Conservation (phyloP, 2,329 filamentous ascomycete species). For the Orbilia javanica region DNA sequence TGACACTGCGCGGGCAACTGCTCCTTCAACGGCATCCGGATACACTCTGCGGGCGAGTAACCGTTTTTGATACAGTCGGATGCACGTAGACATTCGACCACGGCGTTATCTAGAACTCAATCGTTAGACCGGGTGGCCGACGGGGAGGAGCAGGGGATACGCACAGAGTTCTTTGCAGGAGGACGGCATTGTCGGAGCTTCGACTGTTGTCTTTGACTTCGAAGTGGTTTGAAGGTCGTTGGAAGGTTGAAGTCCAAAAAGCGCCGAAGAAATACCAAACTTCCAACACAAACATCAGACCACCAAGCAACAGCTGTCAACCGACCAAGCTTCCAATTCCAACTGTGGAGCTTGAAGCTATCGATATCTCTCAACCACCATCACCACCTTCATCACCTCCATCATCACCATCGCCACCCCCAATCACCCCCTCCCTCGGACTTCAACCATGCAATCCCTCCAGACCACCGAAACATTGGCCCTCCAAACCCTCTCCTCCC, state of each 20-base stretch:
- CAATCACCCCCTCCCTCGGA: background rate
- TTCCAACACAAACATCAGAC: slow-evolving; percentile 38
- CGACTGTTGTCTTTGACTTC: background rate
- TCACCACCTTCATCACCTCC: background rate
- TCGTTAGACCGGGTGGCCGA: background rate
- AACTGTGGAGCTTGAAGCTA: background rate
- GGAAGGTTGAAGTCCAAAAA: background rate
- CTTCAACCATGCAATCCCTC: slow-evolving; percentile 21
- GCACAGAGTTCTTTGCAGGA: slow-evolving; percentile 97
- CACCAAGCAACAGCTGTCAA: too few species aligned
- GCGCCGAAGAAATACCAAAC: background rate
- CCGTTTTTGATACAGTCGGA: slow-evolving; percentile 95
- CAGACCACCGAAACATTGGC: slow-evolving; percentile 61
- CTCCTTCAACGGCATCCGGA: slow-evolving; percentile 83
- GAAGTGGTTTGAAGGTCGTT: background rate
- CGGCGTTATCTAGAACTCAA: slow-evolving; percentile 77
- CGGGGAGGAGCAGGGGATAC: slow-evolving; percentile 64
- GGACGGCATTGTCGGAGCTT: slow-evolving; percentile 79
- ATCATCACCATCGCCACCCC: slow-evolving; percentile 4
- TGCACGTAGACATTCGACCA: slow-evolving; percentile 94
- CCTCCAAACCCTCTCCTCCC: slow-evolving; percentile 70
- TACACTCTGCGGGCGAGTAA: slow-evolving; percentile 86
- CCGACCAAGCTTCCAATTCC: slow-evolving; percentile 6
- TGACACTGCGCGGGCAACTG: slow-evolving; percentile 88
- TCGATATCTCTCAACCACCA: too few species aligned